Percentiles rank a stretch among this genome's conserved stretches.
These are phyloP conservation scores for Raffaelea ambrosiae DNA, from an alignment of 2,329 filamentous ascomycete genomes.

Conservation along the genomic window DNA sequence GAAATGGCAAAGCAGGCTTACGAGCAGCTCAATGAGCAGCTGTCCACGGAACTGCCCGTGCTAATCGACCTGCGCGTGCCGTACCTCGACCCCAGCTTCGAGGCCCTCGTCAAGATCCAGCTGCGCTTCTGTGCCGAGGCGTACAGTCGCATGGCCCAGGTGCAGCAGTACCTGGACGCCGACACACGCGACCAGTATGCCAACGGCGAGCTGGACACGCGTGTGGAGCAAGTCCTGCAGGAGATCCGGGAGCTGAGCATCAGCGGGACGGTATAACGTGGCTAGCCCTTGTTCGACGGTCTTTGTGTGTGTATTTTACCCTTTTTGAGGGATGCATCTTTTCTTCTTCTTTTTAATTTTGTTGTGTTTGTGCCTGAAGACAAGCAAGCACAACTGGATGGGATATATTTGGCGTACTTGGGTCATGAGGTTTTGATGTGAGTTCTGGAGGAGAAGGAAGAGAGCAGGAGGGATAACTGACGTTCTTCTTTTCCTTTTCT, in stretches of 20 bases:
- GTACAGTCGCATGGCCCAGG: slow-evolving; percentile 96
- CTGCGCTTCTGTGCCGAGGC: slow-evolving; percentile 95
- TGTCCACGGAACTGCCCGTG: slow-evolving; percentile 86
- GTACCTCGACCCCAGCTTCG: slow-evolving; percentile 93
- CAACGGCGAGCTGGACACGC: slow-evolving; percentile 78
- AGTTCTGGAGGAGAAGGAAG: too few species aligned
- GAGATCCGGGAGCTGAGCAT: slow-evolving; percentile 97
- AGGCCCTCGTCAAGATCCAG: slow-evolving; percentile 98
- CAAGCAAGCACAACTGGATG: too few species aligned
- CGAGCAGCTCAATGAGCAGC: slow-evolving; percentile 94
- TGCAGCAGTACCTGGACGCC: slow-evolving; percentile 94
- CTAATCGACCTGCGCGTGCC: slow-evolving; percentile 94
- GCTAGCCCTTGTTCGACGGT: background rate
- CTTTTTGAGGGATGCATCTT: background rate
- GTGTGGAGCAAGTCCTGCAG: slow-evolving; percentile 91
- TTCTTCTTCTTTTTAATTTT: background rate
- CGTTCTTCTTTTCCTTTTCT: too few species aligned
- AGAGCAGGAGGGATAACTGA: too few species aligned
- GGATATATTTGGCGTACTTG: too few species aligned
- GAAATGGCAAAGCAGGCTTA: slow-evolving; percentile 91
- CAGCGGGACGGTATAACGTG: slow-evolving; percentile 52
- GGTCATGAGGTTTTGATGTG: too few species aligned
- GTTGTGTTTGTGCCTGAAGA: slow-evolving; percentile 17
- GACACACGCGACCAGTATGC: slow-evolving; percentile 96
- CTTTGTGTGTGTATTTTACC: background rate